phyloP scores from a whole-genome alignment of 768 basidiomycete genomes.

The Phlebiopsis gigantea region DNA sequence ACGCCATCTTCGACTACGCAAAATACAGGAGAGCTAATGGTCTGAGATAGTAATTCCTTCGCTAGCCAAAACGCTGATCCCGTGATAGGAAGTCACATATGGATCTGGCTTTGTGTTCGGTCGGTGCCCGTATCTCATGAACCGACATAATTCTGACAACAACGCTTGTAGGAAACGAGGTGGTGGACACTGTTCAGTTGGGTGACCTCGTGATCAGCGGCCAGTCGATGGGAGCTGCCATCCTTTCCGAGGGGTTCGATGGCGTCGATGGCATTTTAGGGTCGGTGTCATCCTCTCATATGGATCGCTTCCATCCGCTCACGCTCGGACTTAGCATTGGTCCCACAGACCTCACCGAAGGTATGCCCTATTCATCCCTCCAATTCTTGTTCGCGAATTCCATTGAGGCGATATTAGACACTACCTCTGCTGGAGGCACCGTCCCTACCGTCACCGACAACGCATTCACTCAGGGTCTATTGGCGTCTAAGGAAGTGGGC shows the following conservation, averaged over 20 bases:
- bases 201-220: background rate
- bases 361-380: slow-evolving; percentile 21
- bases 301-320: too few relatives aligned
- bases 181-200: slow-evolving; percentile 48
- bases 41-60: background rate
- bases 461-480: slow-evolving; percentile 36
- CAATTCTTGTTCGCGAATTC: slow-evolving; percentile 3
- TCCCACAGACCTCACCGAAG: slow-evolving; percentile 50
- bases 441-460: slow-evolving; percentile 44
- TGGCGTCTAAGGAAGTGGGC: slow-evolving; percentile 38
- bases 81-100: slow-evolving; percentile 41
- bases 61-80: background rate
- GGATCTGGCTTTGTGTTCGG: slow-evolving; percentile 23
- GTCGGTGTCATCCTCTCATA: too few relatives aligned
- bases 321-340: slow-evolving; percentile 39
- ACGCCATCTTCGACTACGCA: background rate
- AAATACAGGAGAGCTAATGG: slow-evolving; percentile 3
- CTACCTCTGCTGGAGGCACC: background rate
- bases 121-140: background rate
- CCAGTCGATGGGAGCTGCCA: slow-evolving; percentile 67
- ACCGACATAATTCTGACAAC: too few relatives aligned
- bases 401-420: background rate
- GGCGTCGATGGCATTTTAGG: slow-evolving; percentile 60
- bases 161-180: slow-evolving; percentile 22
- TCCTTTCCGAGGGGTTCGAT: slow-evolving; percentile 27